Evolutionary conservation across 2,329 filamentous ascomycete genomes (phyloP).

Genomic region (Teratosphaeriaceae sp.): DNA sequence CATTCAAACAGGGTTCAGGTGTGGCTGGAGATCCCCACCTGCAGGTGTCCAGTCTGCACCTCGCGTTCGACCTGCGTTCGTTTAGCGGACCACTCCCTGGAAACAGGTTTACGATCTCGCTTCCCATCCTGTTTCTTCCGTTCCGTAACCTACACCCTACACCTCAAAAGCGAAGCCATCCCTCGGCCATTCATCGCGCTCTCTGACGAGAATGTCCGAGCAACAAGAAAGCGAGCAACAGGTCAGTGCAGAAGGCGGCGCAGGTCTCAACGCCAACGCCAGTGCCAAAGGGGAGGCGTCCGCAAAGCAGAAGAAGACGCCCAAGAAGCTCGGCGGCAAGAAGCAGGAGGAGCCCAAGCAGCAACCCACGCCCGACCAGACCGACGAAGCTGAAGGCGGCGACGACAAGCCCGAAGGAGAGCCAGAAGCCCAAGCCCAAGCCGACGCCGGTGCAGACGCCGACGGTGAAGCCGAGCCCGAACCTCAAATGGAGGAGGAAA

Average conservation of each 20-base stretch:
- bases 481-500: slow-evolving; percentile 36
- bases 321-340: slow-evolving; percentile 45
- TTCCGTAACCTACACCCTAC: neutral
- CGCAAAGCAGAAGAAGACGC: slow-evolving; percentile 34
- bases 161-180: slow-evolving; percentile 6
- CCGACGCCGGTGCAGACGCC: slow-evolving; percentile 26
- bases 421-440: slow-evolving; percentile 22
- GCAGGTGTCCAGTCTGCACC: too few species aligned
- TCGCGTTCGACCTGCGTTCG: too few species aligned
- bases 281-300: slow-evolving; percentile 22
- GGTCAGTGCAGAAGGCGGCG: slow-evolving; percentile 18
- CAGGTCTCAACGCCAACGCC: slow-evolving; percentile 21
- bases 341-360: slow-evolving; percentile 33
- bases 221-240: slow-evolving; percentile 15
- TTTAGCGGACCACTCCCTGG: too few species aligned
- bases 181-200: slow-evolving; percentile 4
- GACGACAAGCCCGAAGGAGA: slow-evolving; percentile 29
- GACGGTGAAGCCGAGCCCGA: slow-evolving; percentile 31
- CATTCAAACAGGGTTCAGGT: too few species aligned
- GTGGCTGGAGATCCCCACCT: too few species aligned
- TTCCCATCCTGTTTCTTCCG: too few species aligned
- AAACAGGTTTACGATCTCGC: neutral
- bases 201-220: slow-evolving; percentile 6
- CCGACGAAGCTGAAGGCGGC: slow-evolving; percentile 39
- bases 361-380: slow-evolving; percentile 40